phyloP scores from a whole-genome alignment of 805 yeast genomes.

The Lipomyces mesembrius region DNA sequence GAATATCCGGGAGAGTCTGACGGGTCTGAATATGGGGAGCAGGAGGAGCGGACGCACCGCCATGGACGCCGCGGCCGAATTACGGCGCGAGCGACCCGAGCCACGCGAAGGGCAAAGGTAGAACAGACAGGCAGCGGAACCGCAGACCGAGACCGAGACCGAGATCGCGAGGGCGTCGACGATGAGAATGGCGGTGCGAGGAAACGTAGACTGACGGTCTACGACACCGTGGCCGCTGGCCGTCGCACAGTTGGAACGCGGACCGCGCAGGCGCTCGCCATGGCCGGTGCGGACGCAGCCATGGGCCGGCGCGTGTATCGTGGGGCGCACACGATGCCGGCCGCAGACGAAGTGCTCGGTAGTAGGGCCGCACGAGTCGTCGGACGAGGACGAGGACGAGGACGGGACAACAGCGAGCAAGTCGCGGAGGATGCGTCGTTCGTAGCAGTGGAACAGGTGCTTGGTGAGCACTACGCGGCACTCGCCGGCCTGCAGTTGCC shows the following conservation, averaged over 20 bases:
- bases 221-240: constrained; percentile 2
- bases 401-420: constrained; percentile 1
- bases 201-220: constrained; percentile 10
- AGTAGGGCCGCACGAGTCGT: background rate
- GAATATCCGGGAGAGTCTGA: too few species aligned
- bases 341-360: constrained; percentile 10
- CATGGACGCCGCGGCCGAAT: background rate
- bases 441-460: background rate
- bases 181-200: background rate
- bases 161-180: background rate
- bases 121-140: too few species aligned
- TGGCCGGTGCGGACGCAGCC: background rate
- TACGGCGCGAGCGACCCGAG: background rate
- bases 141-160: too few species aligned
- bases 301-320: constrained; percentile 10
- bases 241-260: constrained; percentile 3
- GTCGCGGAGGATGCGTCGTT: background rate
- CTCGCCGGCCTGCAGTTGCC: constrained; percentile 4
- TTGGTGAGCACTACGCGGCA: constrained; percentile 2
- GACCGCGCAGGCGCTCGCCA: background rate
- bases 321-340: background rate
- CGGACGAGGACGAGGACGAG: background rate
- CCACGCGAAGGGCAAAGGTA: too few species aligned
- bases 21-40: background rate
- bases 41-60: background rate